Evolutionary conservation across 768 basidiomycete species (phyloP), one percentile per base, ranked within the genome.

Genomic region (Gyrodon lividus): DNA sequence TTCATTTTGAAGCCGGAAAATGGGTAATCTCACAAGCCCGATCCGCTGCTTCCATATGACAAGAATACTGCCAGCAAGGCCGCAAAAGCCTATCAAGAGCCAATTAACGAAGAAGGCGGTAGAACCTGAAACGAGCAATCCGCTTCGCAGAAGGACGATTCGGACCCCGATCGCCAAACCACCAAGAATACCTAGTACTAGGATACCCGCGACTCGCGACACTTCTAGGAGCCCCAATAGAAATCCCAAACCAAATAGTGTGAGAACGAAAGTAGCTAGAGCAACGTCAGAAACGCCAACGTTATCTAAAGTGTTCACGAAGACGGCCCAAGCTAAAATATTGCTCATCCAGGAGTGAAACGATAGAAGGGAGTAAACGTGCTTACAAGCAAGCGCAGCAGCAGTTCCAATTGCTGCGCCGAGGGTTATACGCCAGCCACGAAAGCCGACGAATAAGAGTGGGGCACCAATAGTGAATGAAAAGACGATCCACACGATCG

Each of bases 141-240:
- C 77, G 2, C 66, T 61, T 28, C 76, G 75, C 43, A 87, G 48
- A 16, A 87, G 65, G 20, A 77, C 61, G 35, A 83, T 64, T 19
- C 85, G 79, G 12, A 82, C 67, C 10, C 81, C 84, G 20, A 84
- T 66, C 2, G 85, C 74, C 3, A 83, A 49, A 7, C 86, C 86
- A 9, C 84, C 83, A 4, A 72, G 65, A n/a, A 77, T 55, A 9
- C 79, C 76, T 0, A 86, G 64, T 22, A 72, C 56, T 3, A 71
- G 61, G 14, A 82, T 74, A 1, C 77, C 83, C 6, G 72, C 64
- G n/a, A 73, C 50, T 8, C 77, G 76, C 17, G 75, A 75, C 51
- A 83, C 60, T 33, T 79, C 72, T 46, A 84, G 74, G n/a, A 77
- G 49, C 0, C 86, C 86, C 16, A 83, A 55, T 10, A 75, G 51